Evolutionary conservation across 2,329 filamentous ascomycete genomes (phyloP).

Genomic region (Emydomyces testavorans): DNA sequence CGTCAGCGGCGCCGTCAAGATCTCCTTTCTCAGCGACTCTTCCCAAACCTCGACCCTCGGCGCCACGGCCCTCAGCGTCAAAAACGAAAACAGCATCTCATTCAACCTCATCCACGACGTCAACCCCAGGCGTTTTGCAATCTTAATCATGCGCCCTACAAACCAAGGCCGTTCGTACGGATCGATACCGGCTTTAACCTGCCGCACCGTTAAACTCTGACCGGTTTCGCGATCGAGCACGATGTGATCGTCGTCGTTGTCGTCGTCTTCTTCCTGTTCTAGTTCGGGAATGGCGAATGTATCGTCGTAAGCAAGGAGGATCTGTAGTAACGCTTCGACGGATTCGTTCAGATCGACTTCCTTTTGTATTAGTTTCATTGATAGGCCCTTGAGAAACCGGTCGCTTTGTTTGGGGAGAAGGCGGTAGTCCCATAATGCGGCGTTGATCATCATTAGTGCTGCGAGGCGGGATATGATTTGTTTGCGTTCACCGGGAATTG

Average conservation of each 20-base stretch:
- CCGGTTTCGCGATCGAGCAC: neutral
- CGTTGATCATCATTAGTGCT: constrained; percentile 30
- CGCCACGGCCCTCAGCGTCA: constrained; percentile 24
- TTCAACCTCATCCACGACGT: constrained; percentile 28
- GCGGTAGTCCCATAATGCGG: constrained; percentile 33
- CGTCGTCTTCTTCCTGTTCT: constrained; percentile 1
- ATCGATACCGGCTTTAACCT: constrained; percentile 7
- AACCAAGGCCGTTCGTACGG: constrained; percentile 25
- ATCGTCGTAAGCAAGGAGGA: constrained; percentile 29
- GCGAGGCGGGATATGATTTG: constrained; percentile 30
- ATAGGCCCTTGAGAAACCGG: constrained; percentile 26
- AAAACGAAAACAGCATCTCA: constrained; percentile 28
- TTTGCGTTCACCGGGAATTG: constrained; percentile 29
- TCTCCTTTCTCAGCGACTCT: constrained; percentile 26
- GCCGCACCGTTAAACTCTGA: neutral
- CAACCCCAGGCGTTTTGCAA: constrained; percentile 26
- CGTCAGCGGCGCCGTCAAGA: constrained; percentile 28
- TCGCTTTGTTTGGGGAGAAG: constrained; percentile 22
- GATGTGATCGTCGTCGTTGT: neutral
- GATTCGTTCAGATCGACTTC: constrained; percentile 31
- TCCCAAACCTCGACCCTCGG: constrained; percentile 24
- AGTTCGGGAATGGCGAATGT: constrained; percentile 14
- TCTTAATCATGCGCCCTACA: constrained; percentile 25
- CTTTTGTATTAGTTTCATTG: constrained; percentile 25
- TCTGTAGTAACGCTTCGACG: constrained; percentile 31